Evolutionary conservation across 768 basidiomycete genomes (phyloP), one percentile per base, ranked within the genome.

Genomic region (Mycena chlorophos): DNA sequence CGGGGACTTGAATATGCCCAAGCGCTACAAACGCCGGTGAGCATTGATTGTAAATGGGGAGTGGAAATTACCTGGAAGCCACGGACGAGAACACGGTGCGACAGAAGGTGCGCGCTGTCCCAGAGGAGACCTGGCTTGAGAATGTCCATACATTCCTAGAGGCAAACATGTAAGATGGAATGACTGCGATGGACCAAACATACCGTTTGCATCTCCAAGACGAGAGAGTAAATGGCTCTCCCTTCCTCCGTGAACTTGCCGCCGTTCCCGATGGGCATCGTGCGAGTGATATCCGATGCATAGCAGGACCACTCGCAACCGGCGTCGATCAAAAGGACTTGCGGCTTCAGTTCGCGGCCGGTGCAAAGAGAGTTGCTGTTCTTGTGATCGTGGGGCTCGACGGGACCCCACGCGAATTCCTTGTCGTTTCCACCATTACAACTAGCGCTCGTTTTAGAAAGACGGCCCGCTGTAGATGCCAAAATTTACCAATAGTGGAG

Each of bases 211-310:
- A 99, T 98, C 63, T 83, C 82, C 22, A 91, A 76, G 1, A 98
- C 96, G 38, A 97, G 80, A 56, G 86, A 80, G 68, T 97, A 97
- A 28, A 99, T 92, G 2, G 80, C 87, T 26, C 79, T 80, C 0
- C 90, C 88, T 69, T 92, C 89, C 5, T 82, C 72, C 0, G 91
- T 89, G 69, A 95, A 98, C 65, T 82, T 89, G 0, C 96, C 96
- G 2, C 88, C 87, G 64, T 98, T 98, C 0, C 96, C 96, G n/a
- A 97, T 84, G 14, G 91, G 91, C 78, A 89, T 92, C 0, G 89
- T 91, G 8, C 91, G 86, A 1, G 91, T 87, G 58, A 86, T 86
- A 56, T 80, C 76, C 16, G 75, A 75, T 1, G 79, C 74, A 45
- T 78, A 76, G 60, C 71, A 70, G 50, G 69, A 62, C 86, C 85